phyloP scores from a whole-genome alignment of 2,329 filamentous ascomycete genomes.

The Penicillium vulpinum region DNA sequence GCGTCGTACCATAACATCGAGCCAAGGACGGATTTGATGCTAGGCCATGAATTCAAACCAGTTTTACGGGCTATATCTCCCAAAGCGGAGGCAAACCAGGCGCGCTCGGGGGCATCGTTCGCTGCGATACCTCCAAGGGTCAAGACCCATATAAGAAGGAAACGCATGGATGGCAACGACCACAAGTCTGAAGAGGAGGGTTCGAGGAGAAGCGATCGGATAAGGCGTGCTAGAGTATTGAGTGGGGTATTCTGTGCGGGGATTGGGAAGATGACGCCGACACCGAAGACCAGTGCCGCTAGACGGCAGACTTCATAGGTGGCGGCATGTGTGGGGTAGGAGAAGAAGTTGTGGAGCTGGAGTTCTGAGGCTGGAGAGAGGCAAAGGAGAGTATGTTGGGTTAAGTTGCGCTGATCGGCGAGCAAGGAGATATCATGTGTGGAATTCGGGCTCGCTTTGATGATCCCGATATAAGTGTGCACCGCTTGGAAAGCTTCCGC shows the following conservation, averaged over 20 bases:
- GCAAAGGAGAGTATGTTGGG: slow-evolving; percentile 39
- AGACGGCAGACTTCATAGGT: slow-evolving; percentile 41
- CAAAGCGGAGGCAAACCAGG: slow-evolving; percentile 36
- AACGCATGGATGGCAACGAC: slow-evolving; percentile 25
- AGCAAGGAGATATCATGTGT: slow-evolving; percentile 27
- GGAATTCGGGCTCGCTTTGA: slow-evolving; percentile 25
- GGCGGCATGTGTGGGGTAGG: slow-evolving; percentile 22
- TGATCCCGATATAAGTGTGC: slow-evolving; percentile 32
- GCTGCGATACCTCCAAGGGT: slow-evolving; percentile 43
- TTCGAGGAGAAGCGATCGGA: slow-evolving; percentile 28
- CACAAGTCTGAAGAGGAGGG: slow-evolving; percentile 26
- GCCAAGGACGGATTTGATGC: slow-evolving; percentile 26
- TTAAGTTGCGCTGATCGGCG: slow-evolving; percentile 41
- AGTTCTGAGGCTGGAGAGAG: slow-evolving; percentile 30
- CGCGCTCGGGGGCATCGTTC: slow-evolving; percentile 28
- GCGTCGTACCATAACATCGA: slow-evolving; percentile 39
- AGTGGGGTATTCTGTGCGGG: slow-evolving; percentile 41
- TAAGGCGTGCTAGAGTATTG: slow-evolving; percentile 26
- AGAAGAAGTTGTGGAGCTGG: slow-evolving; percentile 13
- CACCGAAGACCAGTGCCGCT: slow-evolving; percentile 38
- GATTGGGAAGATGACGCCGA: slow-evolving; percentile 43
- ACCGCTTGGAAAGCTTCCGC: slow-evolving; percentile 35
- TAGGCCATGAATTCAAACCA: slow-evolving; percentile 28
- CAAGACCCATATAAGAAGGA: slow-evolving; percentile 39
- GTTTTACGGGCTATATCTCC: slow-evolving; percentile 19